Evolutionary conservation across 257 asterid genomes (phyloP).

Genomic region (Anisodus tanguticus): DNA sequence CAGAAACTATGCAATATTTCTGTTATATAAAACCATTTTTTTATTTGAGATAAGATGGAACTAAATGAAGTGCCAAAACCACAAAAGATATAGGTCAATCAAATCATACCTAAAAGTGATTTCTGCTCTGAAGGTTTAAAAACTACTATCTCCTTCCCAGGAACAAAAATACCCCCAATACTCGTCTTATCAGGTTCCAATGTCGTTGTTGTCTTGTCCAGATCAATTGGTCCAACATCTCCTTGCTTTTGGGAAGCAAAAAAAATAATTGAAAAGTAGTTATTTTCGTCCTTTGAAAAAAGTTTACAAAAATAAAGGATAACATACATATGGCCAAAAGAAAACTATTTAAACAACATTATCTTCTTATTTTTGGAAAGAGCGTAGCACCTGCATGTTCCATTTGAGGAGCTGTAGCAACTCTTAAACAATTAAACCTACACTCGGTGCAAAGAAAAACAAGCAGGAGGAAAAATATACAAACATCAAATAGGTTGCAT

Average conservation of each 20-base stretch:
- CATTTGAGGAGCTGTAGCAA: slow-evolving; percentile 1
- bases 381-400: slow-evolving; percentile 29
- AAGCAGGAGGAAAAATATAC: background rate
- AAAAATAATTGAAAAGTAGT: background rate
- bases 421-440: background rate
- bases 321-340: background rate
- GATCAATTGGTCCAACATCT: slow-evolving; percentile 43
- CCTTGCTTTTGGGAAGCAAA: slow-evolving; percentile 37
- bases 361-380: background rate
- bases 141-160: slow-evolving; percentile 69
- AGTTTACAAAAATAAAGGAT: background rate
- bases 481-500: background rate
- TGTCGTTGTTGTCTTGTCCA: slow-evolving; percentile 53
- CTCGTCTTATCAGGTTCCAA: slow-evolving; percentile 65
- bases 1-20: background rate
- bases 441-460: background rate
- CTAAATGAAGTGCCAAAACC: background rate
- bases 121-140: slow-evolving; percentile 56
- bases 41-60: background rate
- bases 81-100: background rate
- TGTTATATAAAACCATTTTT: background rate
- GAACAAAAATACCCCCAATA: slow-evolving; percentile 64
- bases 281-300: background rate
- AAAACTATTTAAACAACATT: background rate
- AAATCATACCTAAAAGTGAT: too few species aligned